These are phyloP conservation scores for Saprolegnia diclina DNA, from an alignment of 352 stramenopile species.

Conservation along the genomic window DNA sequence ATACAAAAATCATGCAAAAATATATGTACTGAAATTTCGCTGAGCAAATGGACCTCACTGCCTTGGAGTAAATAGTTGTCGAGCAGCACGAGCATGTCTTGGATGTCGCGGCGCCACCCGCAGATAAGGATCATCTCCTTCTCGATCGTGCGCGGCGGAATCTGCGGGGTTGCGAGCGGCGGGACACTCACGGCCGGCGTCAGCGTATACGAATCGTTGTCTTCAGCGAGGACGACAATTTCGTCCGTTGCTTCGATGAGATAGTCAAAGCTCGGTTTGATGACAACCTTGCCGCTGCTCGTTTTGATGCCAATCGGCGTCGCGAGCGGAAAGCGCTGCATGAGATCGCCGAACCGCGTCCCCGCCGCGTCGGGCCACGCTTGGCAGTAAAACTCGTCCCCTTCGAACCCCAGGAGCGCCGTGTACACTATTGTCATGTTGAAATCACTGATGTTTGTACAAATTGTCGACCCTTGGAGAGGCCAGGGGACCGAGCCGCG, in stretches of 20 bases:
- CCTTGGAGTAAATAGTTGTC: conserved; percentile 56
- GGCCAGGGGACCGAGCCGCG: conserved; percentile 72
- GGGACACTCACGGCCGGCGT: conserved; percentile 29
- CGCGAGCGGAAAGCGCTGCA: conserved; percentile 71
- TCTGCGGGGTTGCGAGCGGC: background rate
- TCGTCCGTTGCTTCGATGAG: conserved; percentile 49
- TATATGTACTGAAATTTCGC: conserved; percentile 38
- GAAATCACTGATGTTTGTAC: background rate
- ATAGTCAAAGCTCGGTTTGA: conserved; percentile 42
- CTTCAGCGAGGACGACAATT: conserved; percentile 79
- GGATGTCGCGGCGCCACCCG: conserved; percentile 83
- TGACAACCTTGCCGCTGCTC: conserved; percentile 49
- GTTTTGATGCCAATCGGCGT: conserved; percentile 73
- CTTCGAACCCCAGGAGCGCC: conserved; percentile 76
- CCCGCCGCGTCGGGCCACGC: conserved; percentile 74
- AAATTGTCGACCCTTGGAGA: conserved; percentile 36
- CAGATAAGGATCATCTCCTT: conserved; percentile 80
- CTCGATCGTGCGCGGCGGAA: conserved; percentile 10
- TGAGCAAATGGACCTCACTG: conserved; percentile 81
- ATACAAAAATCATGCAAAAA: too few relatives aligned
- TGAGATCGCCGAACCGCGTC: conserved; percentile 52
- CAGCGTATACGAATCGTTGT: conserved; percentile 81
- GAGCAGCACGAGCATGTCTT: conserved; percentile 82
- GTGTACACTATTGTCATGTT: conserved; percentile 9
- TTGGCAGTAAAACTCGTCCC: conserved; percentile 86